Evolutionary conservation across 768 basidiomycete genomes (phyloP).

Genomic region (Postia placenta): DNA sequence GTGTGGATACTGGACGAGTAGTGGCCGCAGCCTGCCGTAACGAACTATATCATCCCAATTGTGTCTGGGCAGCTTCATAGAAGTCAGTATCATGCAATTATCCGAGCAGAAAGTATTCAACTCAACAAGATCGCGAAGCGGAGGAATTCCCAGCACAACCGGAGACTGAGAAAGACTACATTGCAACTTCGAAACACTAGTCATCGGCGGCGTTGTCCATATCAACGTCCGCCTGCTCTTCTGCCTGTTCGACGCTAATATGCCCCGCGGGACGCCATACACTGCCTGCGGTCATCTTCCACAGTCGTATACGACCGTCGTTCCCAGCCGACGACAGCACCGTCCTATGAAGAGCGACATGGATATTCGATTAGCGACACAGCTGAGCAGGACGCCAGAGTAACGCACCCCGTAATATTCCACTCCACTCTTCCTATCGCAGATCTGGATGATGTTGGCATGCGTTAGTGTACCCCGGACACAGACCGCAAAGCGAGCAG

Average conservation of each 20-base stretch:
- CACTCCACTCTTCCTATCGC: conserved; percentile 86
- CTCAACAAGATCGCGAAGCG: too few species aligned
- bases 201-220: conserved; percentile 36
- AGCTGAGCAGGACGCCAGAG: not conserved
- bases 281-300: conserved; percentile 79
- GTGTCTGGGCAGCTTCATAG: too few species aligned
- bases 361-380: not conserved
- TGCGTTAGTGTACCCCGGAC: too few species aligned
- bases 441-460: conserved; percentile 36
- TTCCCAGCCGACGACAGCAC: conserved; percentile 80
- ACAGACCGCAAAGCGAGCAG: too few species aligned
- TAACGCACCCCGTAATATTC: conserved; percentile 77
- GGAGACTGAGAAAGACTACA: too few species aligned
- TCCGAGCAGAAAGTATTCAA: too few species aligned
- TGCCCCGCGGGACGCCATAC: conserved; percentile 84
- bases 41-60: too few species aligned
- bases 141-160: too few species aligned
- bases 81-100: too few species aligned
- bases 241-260: conserved; percentile 73
- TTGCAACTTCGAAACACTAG: too few species aligned
- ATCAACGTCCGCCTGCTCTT: conserved; percentile 40
- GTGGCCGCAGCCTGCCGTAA: too few species aligned
- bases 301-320: conserved; percentile 74
- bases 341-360: conserved; percentile 44
- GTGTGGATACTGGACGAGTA: too few species aligned